phyloP scores from a whole-genome alignment of 257 asterid genomes.

The Primulina eburnea region DNA sequence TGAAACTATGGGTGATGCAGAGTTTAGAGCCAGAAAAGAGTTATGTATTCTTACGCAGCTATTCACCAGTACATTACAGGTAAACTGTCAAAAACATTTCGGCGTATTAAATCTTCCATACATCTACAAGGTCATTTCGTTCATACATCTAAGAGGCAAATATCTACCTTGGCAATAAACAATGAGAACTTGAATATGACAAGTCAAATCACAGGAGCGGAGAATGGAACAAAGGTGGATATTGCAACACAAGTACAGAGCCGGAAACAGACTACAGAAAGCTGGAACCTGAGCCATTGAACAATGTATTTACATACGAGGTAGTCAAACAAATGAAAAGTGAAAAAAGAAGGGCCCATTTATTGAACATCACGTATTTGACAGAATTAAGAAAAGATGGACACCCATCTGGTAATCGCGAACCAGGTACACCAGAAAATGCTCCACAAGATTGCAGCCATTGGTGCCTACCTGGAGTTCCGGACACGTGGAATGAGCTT shows the following conservation, averaged over 20 bases:
- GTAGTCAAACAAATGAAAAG: slow-evolving; percentile 38
- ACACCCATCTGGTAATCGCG: slow-evolving; percentile 72
- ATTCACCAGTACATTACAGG: slow-evolving; percentile 86
- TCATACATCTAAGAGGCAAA: not conserved
- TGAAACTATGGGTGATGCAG: slow-evolving; percentile 47
- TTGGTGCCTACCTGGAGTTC: slow-evolving; percentile 93
- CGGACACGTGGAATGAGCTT: slow-evolving; percentile 76
- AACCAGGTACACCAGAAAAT: slow-evolving; percentile 48
- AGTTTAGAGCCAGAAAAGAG: slow-evolving; percentile 41
- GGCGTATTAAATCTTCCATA: too few species aligned
- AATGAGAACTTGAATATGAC: not conserved
- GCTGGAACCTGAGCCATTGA: slow-evolving; percentile 40
- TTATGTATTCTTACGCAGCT: slow-evolving; percentile 66
- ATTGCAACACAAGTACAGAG: slow-evolving; percentile 33
- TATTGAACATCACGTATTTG: slow-evolving; percentile 61
- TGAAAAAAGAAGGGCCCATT: slow-evolving; percentile 24
- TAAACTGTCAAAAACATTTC: not conserved
- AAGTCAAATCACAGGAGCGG: slow-evolving; percentile 28
- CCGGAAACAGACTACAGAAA: slow-evolving; percentile 48
- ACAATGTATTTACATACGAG: slow-evolving; percentile 40
- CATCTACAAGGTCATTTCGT: not conserved
- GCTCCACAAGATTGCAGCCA: slow-evolving; percentile 90
- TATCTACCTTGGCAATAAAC: not conserved
- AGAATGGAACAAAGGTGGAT: slow-evolving; percentile 41
- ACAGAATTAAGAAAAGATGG: slow-evolving; percentile 70